Evolutionary conservation across 2,329 filamentous ascomycete genomes (phyloP).

Genomic region (Xylaria sp.): DNA sequence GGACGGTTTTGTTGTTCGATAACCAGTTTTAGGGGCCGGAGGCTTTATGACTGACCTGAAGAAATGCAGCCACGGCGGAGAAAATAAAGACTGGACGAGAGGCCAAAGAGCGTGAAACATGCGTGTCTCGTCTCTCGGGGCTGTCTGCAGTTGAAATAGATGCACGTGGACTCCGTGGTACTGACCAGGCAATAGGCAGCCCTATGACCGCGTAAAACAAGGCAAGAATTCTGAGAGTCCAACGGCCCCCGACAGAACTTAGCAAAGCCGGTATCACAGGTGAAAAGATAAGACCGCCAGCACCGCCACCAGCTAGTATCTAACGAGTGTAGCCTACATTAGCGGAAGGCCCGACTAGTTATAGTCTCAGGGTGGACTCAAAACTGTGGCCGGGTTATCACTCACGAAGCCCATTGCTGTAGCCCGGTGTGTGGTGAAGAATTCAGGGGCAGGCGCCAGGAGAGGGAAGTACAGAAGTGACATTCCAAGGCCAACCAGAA

Average conservation of each 20-base stretch:
- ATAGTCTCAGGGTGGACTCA: background rate
- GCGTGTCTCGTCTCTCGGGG: conserved; percentile 49
- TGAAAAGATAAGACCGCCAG: conserved; percentile 57
- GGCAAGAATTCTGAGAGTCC: conserved; percentile 57
- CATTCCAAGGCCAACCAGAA: conserved; percentile 57
- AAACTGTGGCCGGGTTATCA: conserved; percentile 17
- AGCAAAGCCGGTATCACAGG: conserved; percentile 56
- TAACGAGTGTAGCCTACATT: conserved; percentile 23
- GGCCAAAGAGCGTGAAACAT: conserved; percentile 54
- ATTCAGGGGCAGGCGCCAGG: conserved; percentile 60
- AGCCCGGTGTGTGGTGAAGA: conserved; percentile 60
- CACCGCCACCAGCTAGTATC: conserved; percentile 56
- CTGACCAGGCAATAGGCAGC: conserved; percentile 54
- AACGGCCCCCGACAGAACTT: conserved; percentile 55
- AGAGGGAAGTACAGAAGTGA: conserved; percentile 59
- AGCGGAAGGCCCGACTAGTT: conserved; percentile 3
- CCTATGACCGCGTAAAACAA: conserved; percentile 53
- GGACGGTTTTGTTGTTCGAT: background rate
- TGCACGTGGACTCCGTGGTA: conserved; percentile 54
- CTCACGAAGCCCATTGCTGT: conserved; percentile 58
- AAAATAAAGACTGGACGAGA: conserved; percentile 55
- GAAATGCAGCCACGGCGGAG: conserved; percentile 55
- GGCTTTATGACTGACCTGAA: conserved; percentile 45
- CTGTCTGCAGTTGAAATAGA: conserved; percentile 37
- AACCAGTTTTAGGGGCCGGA: conserved; percentile 31